Evolutionary conservation across 495 filamentous ascomycete species (phyloP).

Genomic region (Aspergillus funiculosus): DNA sequence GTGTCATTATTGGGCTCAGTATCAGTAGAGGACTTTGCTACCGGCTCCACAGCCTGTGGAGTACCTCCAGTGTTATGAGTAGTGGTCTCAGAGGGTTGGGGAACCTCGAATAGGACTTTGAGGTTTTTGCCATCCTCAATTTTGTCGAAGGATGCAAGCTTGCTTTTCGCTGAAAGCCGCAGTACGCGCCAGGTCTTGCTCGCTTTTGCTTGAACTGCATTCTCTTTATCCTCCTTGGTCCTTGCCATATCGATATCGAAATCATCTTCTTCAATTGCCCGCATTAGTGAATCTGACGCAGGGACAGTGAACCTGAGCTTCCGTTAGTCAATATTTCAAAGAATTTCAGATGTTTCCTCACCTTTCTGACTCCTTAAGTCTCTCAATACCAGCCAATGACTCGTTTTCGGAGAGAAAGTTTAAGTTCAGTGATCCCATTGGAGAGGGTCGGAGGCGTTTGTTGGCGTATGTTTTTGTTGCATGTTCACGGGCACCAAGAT

Average conservation of each 20-base stretch:
- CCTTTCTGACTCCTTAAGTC: slow-evolving; percentile 53
- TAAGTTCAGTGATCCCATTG: slow-evolving; percentile 66
- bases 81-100: slow-evolving; percentile 26
- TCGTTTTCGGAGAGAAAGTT: slow-evolving; percentile 67
- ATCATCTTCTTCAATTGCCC: slow-evolving; percentile 61
- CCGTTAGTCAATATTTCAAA: slow-evolving; percentile 10
- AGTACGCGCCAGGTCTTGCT: slow-evolving; percentile 88
- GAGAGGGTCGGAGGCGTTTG: slow-evolving; percentile 58
- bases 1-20: slow-evolving; percentile 7
- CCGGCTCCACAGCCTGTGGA: slow-evolving; percentile 25
- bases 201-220: slow-evolving; percentile 59
- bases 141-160: slow-evolving; percentile 73
- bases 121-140: slow-evolving; percentile 74
- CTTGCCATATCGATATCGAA: slow-evolving; percentile 78
- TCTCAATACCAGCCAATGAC: slow-evolving; percentile 47
- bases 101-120: slow-evolving; percentile 43
- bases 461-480: slow-evolving; percentile 59
- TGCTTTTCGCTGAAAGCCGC: slow-evolving; percentile 65
- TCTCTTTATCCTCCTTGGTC: slow-evolving; percentile 62
- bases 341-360: slow-evolving; percentile 20
- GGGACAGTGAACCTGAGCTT: slow-evolving; percentile 44
- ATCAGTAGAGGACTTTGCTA: slow-evolving; percentile 16
- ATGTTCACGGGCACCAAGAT: slow-evolving; percentile 57
- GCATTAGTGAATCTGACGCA: slow-evolving; percentile 50
- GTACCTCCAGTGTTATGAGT: slow-evolving; percentile 27